Conservation (phyloP, 805 yeast genomes). For the Blastobotrys chiropterorum region DNA sequence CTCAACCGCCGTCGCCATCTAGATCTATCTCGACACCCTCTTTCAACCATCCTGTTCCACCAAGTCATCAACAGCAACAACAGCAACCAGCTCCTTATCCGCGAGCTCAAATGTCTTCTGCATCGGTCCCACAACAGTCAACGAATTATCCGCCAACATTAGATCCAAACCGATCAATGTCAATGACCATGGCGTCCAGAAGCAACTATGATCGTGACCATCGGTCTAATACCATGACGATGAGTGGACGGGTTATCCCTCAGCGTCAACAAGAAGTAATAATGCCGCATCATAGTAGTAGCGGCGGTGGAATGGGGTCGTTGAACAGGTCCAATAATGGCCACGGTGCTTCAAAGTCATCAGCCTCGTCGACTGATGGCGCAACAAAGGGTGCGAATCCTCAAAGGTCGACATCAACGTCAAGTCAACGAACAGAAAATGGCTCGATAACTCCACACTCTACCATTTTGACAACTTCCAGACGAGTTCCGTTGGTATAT, state of each 20-base stretch:
- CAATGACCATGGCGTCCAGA: slow-evolving; percentile 1
- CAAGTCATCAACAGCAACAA: slow-evolving; percentile 4
- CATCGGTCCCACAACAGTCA: neutral
- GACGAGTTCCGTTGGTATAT: slow-evolving; percentile 64
- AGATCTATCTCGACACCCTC: neutral
- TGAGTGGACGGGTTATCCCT: slow-evolving; percentile 24
- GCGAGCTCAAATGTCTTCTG: slow-evolving; percentile 1
- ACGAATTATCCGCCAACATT: neutral
- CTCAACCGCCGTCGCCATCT: neutral
- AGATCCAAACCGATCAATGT: slow-evolving; percentile 1
- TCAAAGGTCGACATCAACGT: slow-evolving; percentile 16
- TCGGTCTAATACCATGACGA: slow-evolving; percentile 15
- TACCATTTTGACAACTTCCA: slow-evolving; percentile 43
- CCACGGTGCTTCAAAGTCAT: neutral
- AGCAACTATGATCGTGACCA: slow-evolving; percentile 9
- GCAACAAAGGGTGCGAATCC: slow-evolving; percentile 5
- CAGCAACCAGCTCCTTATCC: slow-evolving; percentile 3
- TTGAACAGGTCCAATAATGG: neutral
- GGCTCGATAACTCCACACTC: slow-evolving; percentile 19
- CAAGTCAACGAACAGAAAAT: slow-evolving; percentile 5
- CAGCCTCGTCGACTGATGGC: neutral
- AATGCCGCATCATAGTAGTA: neutral
- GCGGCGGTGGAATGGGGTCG: neutral
- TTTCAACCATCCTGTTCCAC: slow-evolving; percentile 2
- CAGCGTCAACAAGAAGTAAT: slow-evolving; percentile 14